Evolutionary conservation across 148 eudicot species (phyloP).

Genomic region (Chenopodium formosanum): DNA sequence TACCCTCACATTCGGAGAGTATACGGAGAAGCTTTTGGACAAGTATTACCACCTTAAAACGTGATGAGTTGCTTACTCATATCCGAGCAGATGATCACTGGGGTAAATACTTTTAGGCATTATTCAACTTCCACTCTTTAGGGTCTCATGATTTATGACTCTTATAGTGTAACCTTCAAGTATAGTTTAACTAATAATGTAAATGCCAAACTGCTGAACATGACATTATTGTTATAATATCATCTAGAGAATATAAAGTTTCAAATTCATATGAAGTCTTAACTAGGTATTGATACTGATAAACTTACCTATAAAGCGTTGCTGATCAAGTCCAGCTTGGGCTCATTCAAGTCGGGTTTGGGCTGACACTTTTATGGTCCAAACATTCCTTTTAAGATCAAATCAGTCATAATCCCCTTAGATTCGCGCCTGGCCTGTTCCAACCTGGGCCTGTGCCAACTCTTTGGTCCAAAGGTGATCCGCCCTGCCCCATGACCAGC

Average conservation of each 20-base stretch:
- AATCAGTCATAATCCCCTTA: background rate
- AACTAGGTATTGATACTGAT: background rate
- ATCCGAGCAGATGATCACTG: background rate
- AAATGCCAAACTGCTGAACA: background rate
- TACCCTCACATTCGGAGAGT: constrained; percentile 84
- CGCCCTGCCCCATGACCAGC: background rate
- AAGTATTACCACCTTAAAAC: constrained; percentile 75
- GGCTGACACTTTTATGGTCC: background rate
- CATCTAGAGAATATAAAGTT: background rate
- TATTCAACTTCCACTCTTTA: background rate
- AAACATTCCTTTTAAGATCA: background rate
- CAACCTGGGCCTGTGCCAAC: background rate
- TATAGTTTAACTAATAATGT: background rate
- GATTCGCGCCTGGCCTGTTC: background rate
- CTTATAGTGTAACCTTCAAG: background rate
- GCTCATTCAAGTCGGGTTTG: background rate
- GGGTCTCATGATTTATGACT: background rate
- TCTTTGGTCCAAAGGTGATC: background rate
- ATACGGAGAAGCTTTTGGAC: constrained; percentile 87
- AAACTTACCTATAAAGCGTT: background rate
- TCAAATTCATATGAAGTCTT: background rate
- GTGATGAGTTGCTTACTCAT: constrained; percentile 17
- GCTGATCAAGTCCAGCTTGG: background rate
- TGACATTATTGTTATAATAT: background rate
- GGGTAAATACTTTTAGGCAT: constrained; percentile 12